These are phyloP conservation scores for Triticum urartu DNA, from an alignment of 176 grass and related monocot species.

Conservation along the genomic window DNA sequence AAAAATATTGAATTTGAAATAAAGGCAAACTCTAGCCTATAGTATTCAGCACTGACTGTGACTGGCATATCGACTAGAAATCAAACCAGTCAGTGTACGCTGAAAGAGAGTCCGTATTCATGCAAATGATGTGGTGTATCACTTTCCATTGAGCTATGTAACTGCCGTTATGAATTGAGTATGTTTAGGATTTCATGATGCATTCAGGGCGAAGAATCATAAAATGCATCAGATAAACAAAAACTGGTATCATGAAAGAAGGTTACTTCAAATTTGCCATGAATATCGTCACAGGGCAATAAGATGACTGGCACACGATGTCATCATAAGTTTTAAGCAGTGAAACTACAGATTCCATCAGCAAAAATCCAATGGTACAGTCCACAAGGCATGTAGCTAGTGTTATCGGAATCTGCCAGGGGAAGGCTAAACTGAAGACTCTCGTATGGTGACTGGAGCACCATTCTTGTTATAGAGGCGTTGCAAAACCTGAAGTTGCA, in stretches of 20 bases:
- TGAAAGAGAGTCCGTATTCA: neutral
- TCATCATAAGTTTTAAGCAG: neutral
- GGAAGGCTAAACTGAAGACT: conserved; percentile 1
- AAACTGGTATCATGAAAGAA: neutral
- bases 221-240: neutral
- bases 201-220: neutral
- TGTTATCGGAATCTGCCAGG: conserved; percentile 29
- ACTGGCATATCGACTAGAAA: neutral
- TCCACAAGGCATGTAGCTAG: conserved; percentile 9
- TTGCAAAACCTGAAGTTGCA: conserved; percentile 45
- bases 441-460: neutral
- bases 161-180: neutral
- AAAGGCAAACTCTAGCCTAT: neutral
- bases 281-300: neutral
- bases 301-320: conserved; percentile 1
- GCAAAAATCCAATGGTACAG: conserved; percentile 3
- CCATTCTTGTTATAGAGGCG: conserved; percentile 51
- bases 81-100: neutral
- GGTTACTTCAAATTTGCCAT: neutral
- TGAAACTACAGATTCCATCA: conserved; percentile 23
- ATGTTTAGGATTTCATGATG: neutral
- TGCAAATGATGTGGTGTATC: neutral
- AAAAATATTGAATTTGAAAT: neutral
- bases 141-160: neutral
- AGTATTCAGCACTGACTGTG: neutral